Evolutionary conservation across 2,329 filamentous ascomycete species (phyloP), one percentile per base, ranked within the genome.

Genomic region (Ilyonectria mors-panacis): DNA sequence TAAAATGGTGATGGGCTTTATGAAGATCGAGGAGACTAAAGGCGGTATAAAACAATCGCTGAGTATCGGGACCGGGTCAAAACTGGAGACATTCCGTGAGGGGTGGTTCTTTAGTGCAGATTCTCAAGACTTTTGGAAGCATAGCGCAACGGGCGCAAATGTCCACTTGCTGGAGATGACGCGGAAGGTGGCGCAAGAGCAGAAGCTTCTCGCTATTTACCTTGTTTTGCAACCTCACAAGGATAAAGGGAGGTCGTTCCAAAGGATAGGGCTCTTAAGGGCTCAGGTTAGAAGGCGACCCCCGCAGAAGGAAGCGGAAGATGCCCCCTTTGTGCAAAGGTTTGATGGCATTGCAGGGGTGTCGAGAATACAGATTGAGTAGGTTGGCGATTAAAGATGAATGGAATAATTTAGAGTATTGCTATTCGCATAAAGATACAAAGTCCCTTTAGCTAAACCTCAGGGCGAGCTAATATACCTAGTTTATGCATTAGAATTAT

Each of bases 81-180:
- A 42, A 3, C 47, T 51, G 26, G 47, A 39, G 54, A 28, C 21
- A 1, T 57, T 55, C 30, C 35, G 39, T 2, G 26, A 48, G n/a
- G 63, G 61, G 3, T 68, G 66, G 66, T 53, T 54, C 30, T 65
- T 68, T 9, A 59, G 51, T 6, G 62, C 66, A 23, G 66, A 68
- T 19, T 33, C 19, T n/a, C 45, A 58, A 6, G 42, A 60, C 10
- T 53, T 59, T 5, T 61, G 50, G 58, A 42, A 48, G 12, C 6
- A 50, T 6, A 35, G 30, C 26, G 15, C 19, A 4, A 42, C 21
- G 17, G 39, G 33, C 1, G 42, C 35, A 15, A 23, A 50, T 8
- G 45, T 66, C 4, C 17, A 30, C n/a, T n/a, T 68, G 10, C 33
- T 68, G 4, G 59, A 68, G 48, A 65, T 68, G 66, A 50, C 50